phyloP scores from a whole-genome alignment of 495 filamentous ascomycete genomes.

The Evernia prunastri region DNA sequence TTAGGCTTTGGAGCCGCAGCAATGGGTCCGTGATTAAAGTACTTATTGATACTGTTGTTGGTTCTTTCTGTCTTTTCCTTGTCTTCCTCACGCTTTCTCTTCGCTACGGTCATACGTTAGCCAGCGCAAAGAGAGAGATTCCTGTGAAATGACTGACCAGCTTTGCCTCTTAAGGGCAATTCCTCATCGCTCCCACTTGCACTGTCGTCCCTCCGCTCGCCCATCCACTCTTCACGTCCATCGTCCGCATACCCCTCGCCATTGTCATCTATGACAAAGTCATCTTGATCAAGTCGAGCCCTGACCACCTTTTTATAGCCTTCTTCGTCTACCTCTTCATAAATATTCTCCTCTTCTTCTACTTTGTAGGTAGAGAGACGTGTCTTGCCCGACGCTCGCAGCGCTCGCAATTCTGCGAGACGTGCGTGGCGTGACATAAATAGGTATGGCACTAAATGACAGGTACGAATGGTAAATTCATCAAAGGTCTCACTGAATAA shows the following conservation, averaged over 20 bases:
- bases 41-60: conserved; percentile 86
- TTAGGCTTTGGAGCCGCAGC: conserved; percentile 70
- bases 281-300: conserved; percentile 81
- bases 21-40: conserved; percentile 72
- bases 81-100: conserved; percentile 86
- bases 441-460: background rate
- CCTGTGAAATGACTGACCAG: conserved; percentile 34
- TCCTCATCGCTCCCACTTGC: conserved; percentile 66
- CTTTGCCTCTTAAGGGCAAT: conserved; percentile 57
- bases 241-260: conserved; percentile 94
- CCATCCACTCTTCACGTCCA: conserved; percentile 93
- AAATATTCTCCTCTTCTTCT: conserved; percentile 74
- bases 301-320: conserved; percentile 94
- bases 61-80: conserved; percentile 76
- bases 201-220: conserved; percentile 56
- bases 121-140: background rate
- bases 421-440: conserved; percentile 23
- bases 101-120: conserved; percentile 45
- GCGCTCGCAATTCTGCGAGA: conserved; percentile 73
- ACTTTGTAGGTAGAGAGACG: conserved; percentile 83
- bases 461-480: background rate
- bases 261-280: conserved; percentile 95
- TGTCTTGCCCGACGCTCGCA: conserved; percentile 86
- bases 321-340: conserved; percentile 95
- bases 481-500: background rate